These are phyloP conservation scores for Globisporangium camurandrum DNA, from an alignment of 352 stramenopile species.

Conservation along the genomic window DNA sequence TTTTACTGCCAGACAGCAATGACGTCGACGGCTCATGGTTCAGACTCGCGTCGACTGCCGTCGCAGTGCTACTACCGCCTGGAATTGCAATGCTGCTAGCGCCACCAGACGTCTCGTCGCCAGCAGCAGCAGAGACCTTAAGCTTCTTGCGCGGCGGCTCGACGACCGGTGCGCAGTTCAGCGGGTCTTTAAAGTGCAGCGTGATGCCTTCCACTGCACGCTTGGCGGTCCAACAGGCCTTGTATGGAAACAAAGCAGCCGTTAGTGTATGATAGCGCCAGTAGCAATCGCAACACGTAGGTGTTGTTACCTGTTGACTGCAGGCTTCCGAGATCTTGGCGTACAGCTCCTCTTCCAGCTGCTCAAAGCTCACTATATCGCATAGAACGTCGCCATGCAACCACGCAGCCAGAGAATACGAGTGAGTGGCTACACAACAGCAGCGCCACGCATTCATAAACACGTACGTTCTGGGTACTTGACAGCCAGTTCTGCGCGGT, in stretches of 20 bases:
- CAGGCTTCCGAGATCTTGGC: constrained; percentile 55
- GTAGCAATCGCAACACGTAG: background rate
- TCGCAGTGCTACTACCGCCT: background rate
- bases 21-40: constrained; percentile 2
- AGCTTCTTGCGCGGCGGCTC: constrained; percentile 66
- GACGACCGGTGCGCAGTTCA: constrained; percentile 59
- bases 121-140: constrained; percentile 29
- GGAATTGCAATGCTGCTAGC: background rate
- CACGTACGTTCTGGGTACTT: constrained; percentile 55
- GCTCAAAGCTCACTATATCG: constrained; percentile 85
- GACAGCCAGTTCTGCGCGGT: constrained; percentile 73
- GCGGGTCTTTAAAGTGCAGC: constrained; percentile 70
- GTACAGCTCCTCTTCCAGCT: constrained; percentile 77
- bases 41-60: background rate
- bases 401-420: background rate
- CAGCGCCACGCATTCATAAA: constrained; percentile 4
- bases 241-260: too few species aligned
- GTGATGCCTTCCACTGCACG: constrained; percentile 70
- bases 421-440: background rate
- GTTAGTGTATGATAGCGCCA: too few species aligned
- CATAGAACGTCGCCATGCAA: background rate
- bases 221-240: constrained; percentile 67
- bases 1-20: background rate
- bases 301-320: constrained; percentile 52
- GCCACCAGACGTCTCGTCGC: constrained; percentile 24